A percentile compares a stretch with the other conserved stretches of the same genome.
phyloP scores from a whole-genome alignment of 179 eudicot species.

The Beta corolliflora region DNA sequence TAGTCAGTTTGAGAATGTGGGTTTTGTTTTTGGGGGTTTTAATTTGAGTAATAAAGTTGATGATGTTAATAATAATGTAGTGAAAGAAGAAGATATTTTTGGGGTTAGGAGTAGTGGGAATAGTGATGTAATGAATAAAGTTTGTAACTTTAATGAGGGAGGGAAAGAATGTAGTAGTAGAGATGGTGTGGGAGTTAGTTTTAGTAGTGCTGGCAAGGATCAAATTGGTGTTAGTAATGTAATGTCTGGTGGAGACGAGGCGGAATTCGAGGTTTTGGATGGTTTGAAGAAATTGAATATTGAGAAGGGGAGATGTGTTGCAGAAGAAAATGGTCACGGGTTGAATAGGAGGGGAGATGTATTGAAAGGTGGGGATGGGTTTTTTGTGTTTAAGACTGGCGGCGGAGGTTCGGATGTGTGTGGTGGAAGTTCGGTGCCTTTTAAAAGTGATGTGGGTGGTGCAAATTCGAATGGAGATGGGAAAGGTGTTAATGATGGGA shows the following conservation, averaged over 20 bases:
- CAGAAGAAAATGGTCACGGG: neutral
- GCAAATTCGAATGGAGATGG: slow-evolving; percentile 4
- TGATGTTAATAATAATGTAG: slow-evolving; percentile 2
- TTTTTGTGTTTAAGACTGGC: slow-evolving; percentile 51
- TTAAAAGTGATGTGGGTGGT: slow-evolving; percentile 15
- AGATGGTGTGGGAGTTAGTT: slow-evolving; percentile 5
- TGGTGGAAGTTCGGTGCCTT: slow-evolving; percentile 25
- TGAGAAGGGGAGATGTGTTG: slow-evolving; percentile 28
- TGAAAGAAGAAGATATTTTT: slow-evolving; percentile 9
- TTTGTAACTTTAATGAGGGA: slow-evolving; percentile 2
- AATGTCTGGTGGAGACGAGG: slow-evolving; percentile 22
- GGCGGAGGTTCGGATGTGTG: slow-evolving; percentile 22
- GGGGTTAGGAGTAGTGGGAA: slow-evolving; percentile 1
- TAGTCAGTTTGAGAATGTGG: slow-evolving; percentile 26
- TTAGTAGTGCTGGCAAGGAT: slow-evolving; percentile 26
- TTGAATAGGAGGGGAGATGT: slow-evolving; percentile 1
- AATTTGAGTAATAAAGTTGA: neutral
- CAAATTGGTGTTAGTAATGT: slow-evolving; percentile 9
- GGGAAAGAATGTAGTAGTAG: neutral
- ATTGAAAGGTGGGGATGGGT: slow-evolving; percentile 16
- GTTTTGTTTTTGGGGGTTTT: slow-evolving; percentile 38
- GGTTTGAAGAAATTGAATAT: slow-evolving; percentile 60
- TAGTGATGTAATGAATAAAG: neutral
- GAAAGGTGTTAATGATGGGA: slow-evolving; percentile 6
- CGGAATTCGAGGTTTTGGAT: slow-evolving; percentile 45